These are phyloP conservation scores for Xylariaceae sp. DNA, from an alignment of 2,329 filamentous ascomycete species.

Conservation along the genomic window DNA sequence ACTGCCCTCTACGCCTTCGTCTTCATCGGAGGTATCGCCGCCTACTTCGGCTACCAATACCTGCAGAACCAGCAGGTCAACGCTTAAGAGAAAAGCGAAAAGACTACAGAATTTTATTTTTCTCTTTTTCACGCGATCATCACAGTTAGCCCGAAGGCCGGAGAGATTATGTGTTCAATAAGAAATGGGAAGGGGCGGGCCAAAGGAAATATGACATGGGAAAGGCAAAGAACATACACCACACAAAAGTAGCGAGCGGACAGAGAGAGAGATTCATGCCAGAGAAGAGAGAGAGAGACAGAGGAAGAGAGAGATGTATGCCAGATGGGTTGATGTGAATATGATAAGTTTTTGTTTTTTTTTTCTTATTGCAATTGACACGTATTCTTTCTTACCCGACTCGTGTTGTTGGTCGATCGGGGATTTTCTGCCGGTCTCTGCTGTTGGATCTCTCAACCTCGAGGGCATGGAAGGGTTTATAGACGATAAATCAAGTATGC, in stretches of 20 bases:
- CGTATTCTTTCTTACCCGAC: conserved; percentile 19
- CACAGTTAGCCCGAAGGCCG: too few species aligned
- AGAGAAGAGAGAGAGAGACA: neutral
- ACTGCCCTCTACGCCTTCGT: conserved; percentile 77
- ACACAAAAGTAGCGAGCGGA: too few species aligned
- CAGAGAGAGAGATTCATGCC: too few species aligned
- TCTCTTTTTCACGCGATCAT: neutral
- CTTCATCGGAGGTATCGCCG: conserved; percentile 68
- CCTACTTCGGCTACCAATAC: conserved; percentile 83
- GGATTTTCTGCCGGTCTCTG: conserved; percentile 10
- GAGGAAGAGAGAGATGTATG: neutral
- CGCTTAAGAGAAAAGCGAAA: conserved; percentile 18
- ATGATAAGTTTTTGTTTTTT: conserved; percentile 7
- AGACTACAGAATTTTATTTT: neutral
- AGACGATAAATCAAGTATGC: conserved; percentile 12
- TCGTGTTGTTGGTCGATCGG: conserved; percentile 25
- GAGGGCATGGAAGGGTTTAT: conserved; percentile 4
- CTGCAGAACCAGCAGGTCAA: conserved; percentile 54
- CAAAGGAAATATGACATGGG: too few species aligned
- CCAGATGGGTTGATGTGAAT: conserved; percentile 14
- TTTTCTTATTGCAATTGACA: conserved; percentile 9
- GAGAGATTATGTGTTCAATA: neutral
- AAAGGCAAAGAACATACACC: too few species aligned
- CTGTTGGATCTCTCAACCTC: conserved; percentile 10
- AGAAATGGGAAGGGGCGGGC: conserved; percentile 3